phyloP scores from a whole-genome alignment of 352 stramenopile species.

The Pythium insidiosum region DNA sequence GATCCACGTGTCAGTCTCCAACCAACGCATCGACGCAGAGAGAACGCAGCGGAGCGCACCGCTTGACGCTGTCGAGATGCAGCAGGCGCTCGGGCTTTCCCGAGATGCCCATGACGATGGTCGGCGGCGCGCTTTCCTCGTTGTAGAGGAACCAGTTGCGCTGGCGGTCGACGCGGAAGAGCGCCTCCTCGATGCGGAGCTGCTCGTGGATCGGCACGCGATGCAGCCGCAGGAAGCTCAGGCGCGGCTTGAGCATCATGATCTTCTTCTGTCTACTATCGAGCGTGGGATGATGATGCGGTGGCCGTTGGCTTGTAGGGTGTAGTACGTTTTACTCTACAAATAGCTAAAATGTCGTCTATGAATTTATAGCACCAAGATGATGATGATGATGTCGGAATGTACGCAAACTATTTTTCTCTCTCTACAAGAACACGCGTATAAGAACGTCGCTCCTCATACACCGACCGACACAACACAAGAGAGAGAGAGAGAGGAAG shows the following conservation, averaged over 20 bases:
- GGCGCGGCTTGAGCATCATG: conserved; percentile 47
- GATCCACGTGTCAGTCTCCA: no score
- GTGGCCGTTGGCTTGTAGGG: no score
- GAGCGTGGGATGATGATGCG: no score
- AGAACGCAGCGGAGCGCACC: conserved; percentile 31
- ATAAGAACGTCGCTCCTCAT: no score
- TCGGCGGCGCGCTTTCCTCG: conserved; percentile 48
- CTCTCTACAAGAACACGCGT: conserved; percentile 14
- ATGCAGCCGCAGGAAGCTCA: conserved; percentile 65
- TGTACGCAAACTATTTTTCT: no score
- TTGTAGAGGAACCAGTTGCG: conserved; percentile 84
- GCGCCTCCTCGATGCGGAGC: conserved; percentile 89
- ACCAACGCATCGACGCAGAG: no score
- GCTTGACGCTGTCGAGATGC: conserved; percentile 74
- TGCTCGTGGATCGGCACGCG: conserved; percentile 64
- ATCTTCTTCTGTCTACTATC: no score
- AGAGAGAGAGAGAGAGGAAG: not conserved
- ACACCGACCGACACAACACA: no score
- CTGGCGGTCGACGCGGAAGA: conserved; percentile 85
- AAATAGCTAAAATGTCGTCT: no score
- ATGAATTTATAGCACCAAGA: no score
- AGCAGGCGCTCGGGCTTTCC: conserved; percentile 90
- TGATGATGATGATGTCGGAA: no score
- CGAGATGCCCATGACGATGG: conserved; percentile 94
- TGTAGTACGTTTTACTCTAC: no score